Percentiles rank a stretch among this genome's conserved stretches.
These are phyloP conservation scores for Coniferiporia sulphurascens DNA, from an alignment of 1,284 basidiomycete species.

Conservation along the genomic window DNA sequence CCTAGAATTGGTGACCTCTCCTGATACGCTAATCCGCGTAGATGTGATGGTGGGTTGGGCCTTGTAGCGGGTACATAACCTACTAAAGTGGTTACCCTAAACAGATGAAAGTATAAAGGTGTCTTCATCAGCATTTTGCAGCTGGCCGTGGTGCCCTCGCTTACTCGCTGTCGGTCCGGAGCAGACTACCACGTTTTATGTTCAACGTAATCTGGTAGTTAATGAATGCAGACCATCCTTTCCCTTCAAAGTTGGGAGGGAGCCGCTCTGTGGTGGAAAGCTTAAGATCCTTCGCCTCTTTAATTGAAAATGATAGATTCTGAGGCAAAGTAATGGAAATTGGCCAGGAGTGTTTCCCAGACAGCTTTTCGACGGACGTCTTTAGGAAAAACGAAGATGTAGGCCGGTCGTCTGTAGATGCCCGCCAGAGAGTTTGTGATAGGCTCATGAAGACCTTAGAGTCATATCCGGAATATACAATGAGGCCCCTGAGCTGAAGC, in stretches of 20 bases:
- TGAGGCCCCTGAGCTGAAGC: conserved; percentile 1
- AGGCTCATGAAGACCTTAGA: conserved; percentile 11
- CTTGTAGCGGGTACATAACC: conserved; percentile 1
- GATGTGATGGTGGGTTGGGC: background rate
- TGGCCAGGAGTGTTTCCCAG: conserved; percentile 17
- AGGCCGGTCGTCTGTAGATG: conserved; percentile 8
- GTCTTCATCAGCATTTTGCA: no score
- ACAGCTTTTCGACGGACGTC: conserved; percentile 7
- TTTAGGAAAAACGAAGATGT: background rate
- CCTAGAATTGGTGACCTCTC: background rate
- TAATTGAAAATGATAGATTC: background rate
- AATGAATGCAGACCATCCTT: background rate
- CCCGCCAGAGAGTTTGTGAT: conserved; percentile 17
- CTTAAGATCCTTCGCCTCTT: background rate
- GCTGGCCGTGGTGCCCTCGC: no score
- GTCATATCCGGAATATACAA: conserved; percentile 12
- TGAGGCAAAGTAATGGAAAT: conserved; percentile 17
- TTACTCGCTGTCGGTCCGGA: no score
- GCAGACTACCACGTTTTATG: no score
- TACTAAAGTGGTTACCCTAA: background rate
- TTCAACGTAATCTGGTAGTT: no score
- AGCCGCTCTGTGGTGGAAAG: background rate
- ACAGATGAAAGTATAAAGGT: no score
- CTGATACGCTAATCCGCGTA: background rate
- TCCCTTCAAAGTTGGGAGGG: conserved; percentile 3